A percentile compares a stretch with the other conserved stretches of the same genome.
phyloP scores from a whole-genome alignment of 495 filamentous ascomycete species.

The Pyrenopolyporus hunteri region DNA sequence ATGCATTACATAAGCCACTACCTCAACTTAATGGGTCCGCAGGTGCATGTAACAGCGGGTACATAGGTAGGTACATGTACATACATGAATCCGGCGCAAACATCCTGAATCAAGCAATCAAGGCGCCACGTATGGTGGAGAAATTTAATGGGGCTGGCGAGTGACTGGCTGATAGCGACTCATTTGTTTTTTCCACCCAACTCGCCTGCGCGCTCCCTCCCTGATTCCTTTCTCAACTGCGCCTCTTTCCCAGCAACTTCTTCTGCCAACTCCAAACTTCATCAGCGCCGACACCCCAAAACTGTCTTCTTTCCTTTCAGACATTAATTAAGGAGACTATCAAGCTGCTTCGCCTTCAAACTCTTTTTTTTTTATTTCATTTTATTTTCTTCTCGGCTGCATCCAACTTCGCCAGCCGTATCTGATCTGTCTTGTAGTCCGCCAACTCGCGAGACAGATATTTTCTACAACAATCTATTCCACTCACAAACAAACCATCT shows the following conservation, averaged over 20 bases:
- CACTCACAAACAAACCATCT: conserved; percentile 1
- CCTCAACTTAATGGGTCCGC: no score
- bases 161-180: conserved; percentile 14
- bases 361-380: conserved; percentile 18
- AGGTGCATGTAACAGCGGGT: background rate
- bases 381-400: conserved; percentile 44
- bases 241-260: conserved; percentile 29
- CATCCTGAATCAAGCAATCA: background rate
- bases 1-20: no score
- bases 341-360: background rate
- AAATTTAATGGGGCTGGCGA: background rate
- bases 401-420: conserved; percentile 53
- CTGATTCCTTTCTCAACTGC: conserved; percentile 32
- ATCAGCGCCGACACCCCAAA: conserved; percentile 27
- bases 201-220: conserved; percentile 38
- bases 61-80: background rate
- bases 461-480: conserved; percentile 8
- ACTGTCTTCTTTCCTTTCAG: conserved; percentile 26
- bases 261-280: conserved; percentile 25
- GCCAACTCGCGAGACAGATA: conserved; percentile 13
- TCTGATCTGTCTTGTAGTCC: conserved; percentile 25
- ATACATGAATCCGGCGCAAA: conserved; percentile 1
- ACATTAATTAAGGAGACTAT: conserved; percentile 5
- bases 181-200: conserved; percentile 32
- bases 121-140: conserved; percentile 18